Evolutionary conservation across 176 grass and related monocot genomes (phyloP).

Genomic region (Zoysia japonica): DNA sequence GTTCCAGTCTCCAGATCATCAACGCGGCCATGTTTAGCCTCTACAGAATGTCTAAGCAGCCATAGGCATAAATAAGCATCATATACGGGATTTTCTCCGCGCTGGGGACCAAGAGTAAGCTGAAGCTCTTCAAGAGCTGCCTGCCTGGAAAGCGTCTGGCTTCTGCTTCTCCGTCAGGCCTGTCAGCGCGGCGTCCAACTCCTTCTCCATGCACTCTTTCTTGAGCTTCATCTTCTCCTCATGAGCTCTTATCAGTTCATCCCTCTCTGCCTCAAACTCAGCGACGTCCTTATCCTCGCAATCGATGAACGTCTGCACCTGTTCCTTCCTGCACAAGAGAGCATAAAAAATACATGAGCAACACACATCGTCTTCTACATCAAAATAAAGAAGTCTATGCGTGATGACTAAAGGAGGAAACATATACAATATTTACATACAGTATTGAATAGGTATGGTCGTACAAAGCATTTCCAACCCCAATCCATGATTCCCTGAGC

Average conservation of each 20-base stretch:
- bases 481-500: neutral
- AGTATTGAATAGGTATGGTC: neutral
- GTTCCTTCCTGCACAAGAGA: constrained; percentile 57
- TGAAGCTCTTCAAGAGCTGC: constrained; percentile 26
- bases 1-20: constrained; percentile 19
- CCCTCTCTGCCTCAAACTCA: constrained; percentile 57
- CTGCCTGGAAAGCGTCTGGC: constrained; percentile 59
- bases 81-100: neutral
- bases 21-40: neutral
- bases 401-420: neutral
- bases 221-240: constrained; percentile 58
- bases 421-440: neutral
- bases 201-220: constrained; percentile 63
- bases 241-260: constrained; percentile 49
- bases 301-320: constrained; percentile 59
- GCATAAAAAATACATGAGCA: neutral
- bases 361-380: neutral
- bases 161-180: constrained; percentile 69
- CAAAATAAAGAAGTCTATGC: neutral
- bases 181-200: constrained; percentile 44
- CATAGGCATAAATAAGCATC: neutral
- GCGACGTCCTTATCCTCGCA: constrained; percentile 64
- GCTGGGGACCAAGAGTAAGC: neutral
- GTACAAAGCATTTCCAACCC: neutral
- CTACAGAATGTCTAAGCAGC: neutral